Base-by-base conservation (phyloP, 768 basidiomycete genomes). In the Rhizopogon salebrosus region DNA sequence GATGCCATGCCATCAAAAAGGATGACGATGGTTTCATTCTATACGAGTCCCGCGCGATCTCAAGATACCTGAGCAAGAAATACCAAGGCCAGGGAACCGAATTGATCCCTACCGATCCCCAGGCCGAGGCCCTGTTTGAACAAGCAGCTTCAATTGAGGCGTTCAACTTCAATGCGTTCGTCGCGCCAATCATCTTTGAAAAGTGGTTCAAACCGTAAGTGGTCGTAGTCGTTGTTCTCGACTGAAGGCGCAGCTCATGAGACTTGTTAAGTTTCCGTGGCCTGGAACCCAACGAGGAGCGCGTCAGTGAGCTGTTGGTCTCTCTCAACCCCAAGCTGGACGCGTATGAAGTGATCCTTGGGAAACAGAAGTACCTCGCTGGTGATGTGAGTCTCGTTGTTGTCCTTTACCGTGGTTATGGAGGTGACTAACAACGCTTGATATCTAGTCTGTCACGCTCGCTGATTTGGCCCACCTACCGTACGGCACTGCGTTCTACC, bases 1-100 rank as follows among this genome's bases (percentile, higher is more conserved):
- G n/a, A n/a, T n/a, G n/a, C n/a, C n/a, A n/a, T n/a, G n/a, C n/a
- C n/a, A 22, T 2, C 3, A 5, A 8, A 1, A 27, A 79, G 76
- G 72, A 82, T 48, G 84, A 87, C 23, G 83, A 82, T 37, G 85
- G 83, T 4, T 80, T 85, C 65, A 69, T 77, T 51, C 57, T 89
- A 24, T 86, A 75, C 63, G 84, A 85, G 60, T 77, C 76, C 37
- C 79, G 83, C 13, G 84, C 84, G 1, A 85, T 87, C 55, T 64
- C 61, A 35, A 76, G 80, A 13, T 89, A 87, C 62, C 60, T 87
- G 58, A 77, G 72, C 34, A 63, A 65, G 36, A 85, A 85, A 64
- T 80, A 82, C 58, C 62, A 75, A 6, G 53, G 68, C 45, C 75
- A 82, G 54, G 82, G 82, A 20, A 71, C 76, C 4, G 53, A 64